Evolutionary conservation across 1,284 basidiomycete species (phyloP), one percentile per base, ranked within the genome.

Genomic region (Ceratobasidium sp.): DNA sequence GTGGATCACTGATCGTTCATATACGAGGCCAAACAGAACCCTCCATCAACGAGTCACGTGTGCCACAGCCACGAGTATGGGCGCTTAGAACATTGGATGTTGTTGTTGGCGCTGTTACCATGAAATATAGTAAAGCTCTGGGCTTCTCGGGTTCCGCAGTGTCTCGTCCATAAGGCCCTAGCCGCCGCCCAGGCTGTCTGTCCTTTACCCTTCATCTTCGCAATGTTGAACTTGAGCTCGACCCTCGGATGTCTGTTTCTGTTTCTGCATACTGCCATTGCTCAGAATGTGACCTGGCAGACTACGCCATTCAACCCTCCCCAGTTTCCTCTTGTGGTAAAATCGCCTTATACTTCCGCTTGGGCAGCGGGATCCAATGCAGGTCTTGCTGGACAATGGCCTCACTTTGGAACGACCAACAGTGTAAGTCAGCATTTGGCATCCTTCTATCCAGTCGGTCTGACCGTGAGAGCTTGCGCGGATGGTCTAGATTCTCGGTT

Each of bases 401-500:
- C 63, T 31, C 31, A 65, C 22, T 65, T 65, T 49, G 62, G 34
- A 24, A 41, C 62, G 8, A 37, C 14, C 54, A n/a, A 22, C 29
- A 34, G 41, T 31, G 62, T 65, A 65, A 37, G 62, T 24, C n/a
- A 13, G 24, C 22, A 51, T 43, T 65, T 65, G n/a, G 37, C 29
- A 11, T 65, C 9, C 13, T 48, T 14, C 48, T 49, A 22, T 7
- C 27, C 46, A 29, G 54, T 3, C 27, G 27, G 24, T 27, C 2
- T 49, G 48, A 34, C 62, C 31, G 9, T 34, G 6, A 34, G 31
- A 34, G 6, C 31, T 48, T 48, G 22, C 31, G 46, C 2, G 19
- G 9, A 5, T 48, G 62, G 16, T 48, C 8, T 31, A 90, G 89
- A 87, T 84, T 59, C 79, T 90, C 29, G 90, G 89, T 16, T 91